Conservation (phyloP, 495 filamentous ascomycete species). For the Trichoderma virens region DNA sequence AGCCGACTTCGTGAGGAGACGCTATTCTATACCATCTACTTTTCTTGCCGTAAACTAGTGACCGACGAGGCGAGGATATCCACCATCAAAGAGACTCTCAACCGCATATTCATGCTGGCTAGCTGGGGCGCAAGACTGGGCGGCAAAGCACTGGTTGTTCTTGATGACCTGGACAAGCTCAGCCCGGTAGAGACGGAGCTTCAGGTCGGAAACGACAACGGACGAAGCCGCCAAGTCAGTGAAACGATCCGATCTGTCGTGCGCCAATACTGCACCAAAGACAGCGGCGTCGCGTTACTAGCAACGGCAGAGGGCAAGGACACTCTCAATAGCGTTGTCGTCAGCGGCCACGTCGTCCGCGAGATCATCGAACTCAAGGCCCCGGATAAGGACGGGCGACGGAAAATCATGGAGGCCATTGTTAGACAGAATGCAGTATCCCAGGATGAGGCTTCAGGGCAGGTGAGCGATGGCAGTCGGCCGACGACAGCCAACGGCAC, state of each 20-base stretch:
- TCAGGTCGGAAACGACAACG: slow-evolving; percentile 85
- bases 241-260: slow-evolving; percentile 79
- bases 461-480: slow-evolving; percentile 38
- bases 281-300: slow-evolving; percentile 74
- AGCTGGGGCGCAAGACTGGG: slow-evolving; percentile 82
- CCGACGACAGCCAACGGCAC: slow-evolving; percentile 46
- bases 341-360: slow-evolving; percentile 71
- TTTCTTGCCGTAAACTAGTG: slow-evolving; percentile 73
- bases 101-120: slow-evolving; percentile 74
- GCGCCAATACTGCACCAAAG: slow-evolving; percentile 63
- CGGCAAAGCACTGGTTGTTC: slow-evolving; percentile 70
- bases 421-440: slow-evolving; percentile 37
- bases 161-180: slow-evolving; percentile 88
- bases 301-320: slow-evolving; percentile 94
- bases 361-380: slow-evolving; percentile 81
- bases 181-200: slow-evolving; percentile 90
- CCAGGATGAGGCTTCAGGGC: slow-evolving; percentile 30
- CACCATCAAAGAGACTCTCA: slow-evolving; percentile 82
- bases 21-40: slow-evolving; percentile 71
- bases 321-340: slow-evolving; percentile 68
- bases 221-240: slow-evolving; percentile 82
- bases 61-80: slow-evolving; percentile 83
- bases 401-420: slow-evolving; percentile 70
- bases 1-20: slow-evolving; percentile 55
- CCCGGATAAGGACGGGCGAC: slow-evolving; percentile 84